phyloP scores from a whole-genome alignment of 345 rosid genomes.

The Citrus hindsii region DNA sequence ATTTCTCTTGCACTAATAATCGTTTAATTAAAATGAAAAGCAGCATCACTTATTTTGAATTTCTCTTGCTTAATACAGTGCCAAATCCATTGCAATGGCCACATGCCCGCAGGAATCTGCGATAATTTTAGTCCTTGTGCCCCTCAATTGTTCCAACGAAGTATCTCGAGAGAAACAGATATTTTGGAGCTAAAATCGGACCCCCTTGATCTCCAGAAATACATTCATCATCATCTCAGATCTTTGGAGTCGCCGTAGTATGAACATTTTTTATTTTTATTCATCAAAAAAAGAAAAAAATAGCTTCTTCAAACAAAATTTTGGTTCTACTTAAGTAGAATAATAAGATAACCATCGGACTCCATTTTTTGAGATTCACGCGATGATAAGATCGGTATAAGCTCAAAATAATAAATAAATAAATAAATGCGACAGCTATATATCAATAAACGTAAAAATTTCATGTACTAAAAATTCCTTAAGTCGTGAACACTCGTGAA shows the following conservation, averaged over 20 bases:
- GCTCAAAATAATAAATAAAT: no score
- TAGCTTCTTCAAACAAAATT: not conserved
- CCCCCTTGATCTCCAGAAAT: constrained; percentile 3
- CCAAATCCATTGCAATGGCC: constrained; percentile 1
- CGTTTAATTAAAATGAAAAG: no score
- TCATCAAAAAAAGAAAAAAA: no score
- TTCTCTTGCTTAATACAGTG: not conserved
- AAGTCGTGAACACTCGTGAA: no score
- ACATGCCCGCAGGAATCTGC: not conserved
- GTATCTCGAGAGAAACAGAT: not conserved
- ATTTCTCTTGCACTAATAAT: no score
- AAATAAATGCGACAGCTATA: no score
- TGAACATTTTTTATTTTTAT: not conserved
- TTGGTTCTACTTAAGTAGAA: not conserved
- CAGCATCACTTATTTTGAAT: not conserved
- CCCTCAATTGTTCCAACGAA: not conserved
- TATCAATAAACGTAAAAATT: no score
- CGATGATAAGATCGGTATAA: no score
- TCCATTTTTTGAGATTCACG: no score
- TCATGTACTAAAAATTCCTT: no score
- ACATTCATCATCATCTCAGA: constrained; percentile 2
- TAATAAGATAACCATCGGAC: not conserved
- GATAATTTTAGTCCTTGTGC: not conserved
- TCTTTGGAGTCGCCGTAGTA: not conserved
- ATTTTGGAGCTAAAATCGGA: constrained; percentile 16